Conservation (phyloP, 176 grass and related monocot species). For the Eragrostis nindensis region DNA sequence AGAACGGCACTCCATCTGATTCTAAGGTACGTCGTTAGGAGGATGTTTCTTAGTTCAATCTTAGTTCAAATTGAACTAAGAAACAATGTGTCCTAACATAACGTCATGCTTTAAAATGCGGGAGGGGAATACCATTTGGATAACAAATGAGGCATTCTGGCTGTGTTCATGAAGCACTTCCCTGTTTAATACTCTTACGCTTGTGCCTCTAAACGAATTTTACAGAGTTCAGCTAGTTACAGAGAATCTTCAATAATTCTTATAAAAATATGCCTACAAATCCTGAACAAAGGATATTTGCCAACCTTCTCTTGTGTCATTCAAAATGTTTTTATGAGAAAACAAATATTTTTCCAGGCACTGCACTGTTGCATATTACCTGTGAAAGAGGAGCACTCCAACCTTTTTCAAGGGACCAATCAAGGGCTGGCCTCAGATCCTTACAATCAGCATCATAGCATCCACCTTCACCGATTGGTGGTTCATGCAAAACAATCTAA, state of each 20-base stretch:
- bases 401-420: constrained; percentile 56
- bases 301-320: not conserved
- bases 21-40: not conserved
- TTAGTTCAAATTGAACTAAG: not conserved
- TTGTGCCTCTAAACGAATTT: not conserved
- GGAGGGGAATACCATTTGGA: not conserved
- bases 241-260: not conserved
- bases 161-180: not conserved
- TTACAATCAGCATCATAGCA: constrained; percentile 27
- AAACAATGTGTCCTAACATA: not conserved
- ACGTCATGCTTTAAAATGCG: not conserved
- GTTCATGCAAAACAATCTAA: constrained; percentile 49
- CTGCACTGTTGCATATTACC: constrained; percentile 21
- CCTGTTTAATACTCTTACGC: too few species aligned
- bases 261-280: not conserved
- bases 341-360: not conserved
- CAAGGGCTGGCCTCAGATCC: constrained; percentile 54
- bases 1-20: not conserved
- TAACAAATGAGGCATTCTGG: not conserved
- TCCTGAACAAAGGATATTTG: not conserved
- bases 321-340: not conserved
- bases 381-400: constrained; percentile 53
- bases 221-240: not conserved
- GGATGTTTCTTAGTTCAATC: not conserved
- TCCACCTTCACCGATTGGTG: constrained; percentile 53